phyloP scores from a whole-genome alignment of 169 alveolate genomes.

The Plasmodium coatneyi region DNA sequence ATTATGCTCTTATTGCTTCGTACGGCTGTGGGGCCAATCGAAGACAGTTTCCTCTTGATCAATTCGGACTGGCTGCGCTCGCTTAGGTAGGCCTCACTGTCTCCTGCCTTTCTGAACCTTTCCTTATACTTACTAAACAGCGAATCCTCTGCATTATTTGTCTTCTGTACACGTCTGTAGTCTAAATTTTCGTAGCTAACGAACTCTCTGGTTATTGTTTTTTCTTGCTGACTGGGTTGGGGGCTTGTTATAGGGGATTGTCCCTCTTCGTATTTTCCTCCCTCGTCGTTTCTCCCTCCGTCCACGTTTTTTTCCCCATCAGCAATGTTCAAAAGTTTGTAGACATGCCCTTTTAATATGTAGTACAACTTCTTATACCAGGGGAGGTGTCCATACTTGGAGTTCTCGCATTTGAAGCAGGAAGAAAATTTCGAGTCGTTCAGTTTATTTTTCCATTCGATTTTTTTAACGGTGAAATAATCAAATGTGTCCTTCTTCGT shows the following conservation, averaged over 20 bases:
- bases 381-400: constrained; percentile 48
- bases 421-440: neutral
- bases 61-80: constrained; percentile 70
- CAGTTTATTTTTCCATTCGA: constrained; percentile 12
- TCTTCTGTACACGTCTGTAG: constrained; percentile 6
- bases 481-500: constrained; percentile 22
- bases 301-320: neutral
- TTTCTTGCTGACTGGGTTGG: constrained; percentile 8
- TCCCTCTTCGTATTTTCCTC: neutral
- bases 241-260: neutral
- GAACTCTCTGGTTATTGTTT: constrained; percentile 17
- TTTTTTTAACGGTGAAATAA: constrained; percentile 24
- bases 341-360: constrained; percentile 26
- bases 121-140: constrained; percentile 28
- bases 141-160: constrained; percentile 20
- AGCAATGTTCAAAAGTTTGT: constrained; percentile 19
- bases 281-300: neutral
- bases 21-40: neutral
- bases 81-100: constrained; percentile 16
- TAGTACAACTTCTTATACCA: constrained; percentile 63
- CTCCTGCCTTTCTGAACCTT: constrained; percentile 27
- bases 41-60: constrained; percentile 18
- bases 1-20: neutral
- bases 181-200: constrained; percentile 43
- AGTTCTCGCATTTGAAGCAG: constrained; percentile 15